Conservation (phyloP, 2,329 filamentous ascomycete genomes). For the Volutella citrinella region DNA sequence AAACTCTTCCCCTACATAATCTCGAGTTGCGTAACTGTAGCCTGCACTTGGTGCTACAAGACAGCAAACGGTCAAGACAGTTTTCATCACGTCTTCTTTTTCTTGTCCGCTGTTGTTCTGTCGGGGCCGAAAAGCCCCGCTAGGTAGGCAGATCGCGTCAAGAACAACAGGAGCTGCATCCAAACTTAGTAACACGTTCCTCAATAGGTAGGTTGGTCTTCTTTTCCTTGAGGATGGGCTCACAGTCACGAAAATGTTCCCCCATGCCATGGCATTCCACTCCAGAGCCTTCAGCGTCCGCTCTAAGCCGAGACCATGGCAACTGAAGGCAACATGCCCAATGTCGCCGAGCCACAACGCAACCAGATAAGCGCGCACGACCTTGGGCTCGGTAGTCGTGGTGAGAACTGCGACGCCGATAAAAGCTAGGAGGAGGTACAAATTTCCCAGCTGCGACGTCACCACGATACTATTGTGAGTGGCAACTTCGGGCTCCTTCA, state of each 20-base stretch:
- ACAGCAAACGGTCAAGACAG: too few species aligned
- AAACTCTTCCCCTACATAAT: too few species aligned
- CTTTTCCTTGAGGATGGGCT: slow-evolving; percentile 26
- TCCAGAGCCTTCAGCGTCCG: slow-evolving; percentile 47
- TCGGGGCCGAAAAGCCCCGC: slow-evolving; percentile 57
- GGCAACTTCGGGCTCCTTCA: slow-evolving; percentile 29
- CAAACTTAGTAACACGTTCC: background rate
- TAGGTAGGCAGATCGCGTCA: slow-evolving; percentile 56
- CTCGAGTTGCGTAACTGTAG: too few species aligned
- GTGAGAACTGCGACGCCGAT: slow-evolving; percentile 63
- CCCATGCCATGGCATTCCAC: slow-evolving; percentile 73
- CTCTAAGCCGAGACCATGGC: slow-evolving; percentile 55
- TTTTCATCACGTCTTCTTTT: slow-evolving; percentile 26
- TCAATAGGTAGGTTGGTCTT: background rate
- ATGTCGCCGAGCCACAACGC: slow-evolving; percentile 65
- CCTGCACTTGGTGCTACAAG: too few species aligned
- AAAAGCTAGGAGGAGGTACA: slow-evolving; percentile 64
- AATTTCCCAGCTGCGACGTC: slow-evolving; percentile 66
- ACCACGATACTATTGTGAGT: slow-evolving; percentile 53
- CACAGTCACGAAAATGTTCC: slow-evolving; percentile 66
- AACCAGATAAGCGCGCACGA: slow-evolving; percentile 65
- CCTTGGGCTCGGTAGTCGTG: slow-evolving; percentile 60
- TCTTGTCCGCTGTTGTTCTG: slow-evolving; percentile 10
- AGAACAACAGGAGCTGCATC: slow-evolving; percentile 49
- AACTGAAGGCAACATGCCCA: slow-evolving; percentile 62